Conservation (phyloP, 768 basidiomycete genomes). For the Pulveroboletus frians region DNA sequence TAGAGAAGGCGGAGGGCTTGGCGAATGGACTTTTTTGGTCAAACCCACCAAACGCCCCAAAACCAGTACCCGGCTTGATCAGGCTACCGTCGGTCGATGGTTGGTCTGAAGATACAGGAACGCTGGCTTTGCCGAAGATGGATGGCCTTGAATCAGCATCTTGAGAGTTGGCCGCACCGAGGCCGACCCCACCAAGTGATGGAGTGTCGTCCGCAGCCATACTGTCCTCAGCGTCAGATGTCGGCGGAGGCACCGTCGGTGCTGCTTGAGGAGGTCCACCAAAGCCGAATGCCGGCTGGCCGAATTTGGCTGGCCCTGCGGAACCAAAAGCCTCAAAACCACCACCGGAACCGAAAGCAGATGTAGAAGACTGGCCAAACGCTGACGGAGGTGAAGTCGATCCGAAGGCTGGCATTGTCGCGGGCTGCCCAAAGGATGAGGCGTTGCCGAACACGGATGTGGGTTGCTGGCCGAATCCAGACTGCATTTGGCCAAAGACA, state of each 20-base stretch:
- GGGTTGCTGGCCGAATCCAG: slow-evolving; percentile 16
- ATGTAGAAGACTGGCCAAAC: slow-evolving; percentile 16
- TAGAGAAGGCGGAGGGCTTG: slow-evolving; percentile 20
- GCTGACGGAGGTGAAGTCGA: slow-evolving; percentile 10
- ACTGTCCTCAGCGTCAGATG: slow-evolving; percentile 22
- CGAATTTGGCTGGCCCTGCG: slow-evolving; percentile 29
- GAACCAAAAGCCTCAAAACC: slow-evolving; percentile 34
- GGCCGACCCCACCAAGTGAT: slow-evolving; percentile 29
- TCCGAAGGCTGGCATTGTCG: slow-evolving; percentile 11
- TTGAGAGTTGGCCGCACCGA: slow-evolving; percentile 24
- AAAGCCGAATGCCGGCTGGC: slow-evolving; percentile 25
- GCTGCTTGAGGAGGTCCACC: slow-evolving; percentile 8
- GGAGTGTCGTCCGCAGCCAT: slow-evolving; percentile 32
- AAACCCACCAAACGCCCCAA: slow-evolving; percentile 27
- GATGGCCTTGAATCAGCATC: slow-evolving; percentile 25
- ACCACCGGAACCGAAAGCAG: slow-evolving; percentile 21
- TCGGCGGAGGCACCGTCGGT: background rate
- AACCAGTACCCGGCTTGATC: slow-evolving; percentile 34
- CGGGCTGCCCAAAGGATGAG: slow-evolving; percentile 20
- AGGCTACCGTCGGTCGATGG: slow-evolving; percentile 16
- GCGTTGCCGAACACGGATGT: slow-evolving; percentile 21
- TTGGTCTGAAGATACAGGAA: slow-evolving; percentile 6
- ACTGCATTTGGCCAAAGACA: slow-evolving; percentile 14
- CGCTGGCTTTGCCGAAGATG: slow-evolving; percentile 30
- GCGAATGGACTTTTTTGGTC: slow-evolving; percentile 27